Conservation (phyloP, 306 rosid genomes). For the Begonia fuchsioides region DNA sequence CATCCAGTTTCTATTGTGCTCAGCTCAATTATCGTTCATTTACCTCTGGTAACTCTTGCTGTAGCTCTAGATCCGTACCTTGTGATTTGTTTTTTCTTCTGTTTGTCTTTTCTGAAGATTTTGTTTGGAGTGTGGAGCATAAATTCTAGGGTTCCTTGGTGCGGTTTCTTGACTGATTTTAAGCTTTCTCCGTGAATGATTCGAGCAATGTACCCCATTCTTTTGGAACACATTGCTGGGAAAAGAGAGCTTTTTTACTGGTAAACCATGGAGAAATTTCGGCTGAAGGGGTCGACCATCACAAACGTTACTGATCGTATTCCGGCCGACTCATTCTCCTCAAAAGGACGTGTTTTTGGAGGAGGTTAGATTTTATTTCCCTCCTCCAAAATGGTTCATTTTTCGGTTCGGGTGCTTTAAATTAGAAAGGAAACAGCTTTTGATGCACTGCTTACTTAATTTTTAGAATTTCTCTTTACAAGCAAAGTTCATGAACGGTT, state of each 20-base stretch:
- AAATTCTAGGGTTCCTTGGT: no score
- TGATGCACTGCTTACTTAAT: neutral
- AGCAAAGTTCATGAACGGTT: neutral
- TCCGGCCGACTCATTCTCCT: conserved; percentile 14
- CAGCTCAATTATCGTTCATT: no score
- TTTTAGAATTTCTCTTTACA: conserved; percentile 1
- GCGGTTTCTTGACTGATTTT: no score
- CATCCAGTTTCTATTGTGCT: no score
- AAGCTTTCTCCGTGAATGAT: no score
- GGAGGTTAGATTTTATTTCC: conserved; percentile 26
- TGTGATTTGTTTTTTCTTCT: no score
- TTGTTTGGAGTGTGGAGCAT: no score
- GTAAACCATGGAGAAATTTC: conserved; percentile 38
- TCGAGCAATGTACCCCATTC: neutral
- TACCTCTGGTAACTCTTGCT: no score
- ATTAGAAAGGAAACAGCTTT: no score
- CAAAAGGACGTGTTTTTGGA: conserved; percentile 15
- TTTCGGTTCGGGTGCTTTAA: neutral
- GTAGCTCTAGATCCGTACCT: no score
- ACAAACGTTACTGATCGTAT: conserved; percentile 19
- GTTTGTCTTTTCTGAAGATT: no score
- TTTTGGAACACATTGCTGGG: neutral
- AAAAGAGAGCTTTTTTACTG: neutral
- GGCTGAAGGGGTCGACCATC: conserved; percentile 28
- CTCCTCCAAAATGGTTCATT: neutral